Conservation (phyloP, 768 basidiomycete genomes). For the Podaxis sp. region DNA sequence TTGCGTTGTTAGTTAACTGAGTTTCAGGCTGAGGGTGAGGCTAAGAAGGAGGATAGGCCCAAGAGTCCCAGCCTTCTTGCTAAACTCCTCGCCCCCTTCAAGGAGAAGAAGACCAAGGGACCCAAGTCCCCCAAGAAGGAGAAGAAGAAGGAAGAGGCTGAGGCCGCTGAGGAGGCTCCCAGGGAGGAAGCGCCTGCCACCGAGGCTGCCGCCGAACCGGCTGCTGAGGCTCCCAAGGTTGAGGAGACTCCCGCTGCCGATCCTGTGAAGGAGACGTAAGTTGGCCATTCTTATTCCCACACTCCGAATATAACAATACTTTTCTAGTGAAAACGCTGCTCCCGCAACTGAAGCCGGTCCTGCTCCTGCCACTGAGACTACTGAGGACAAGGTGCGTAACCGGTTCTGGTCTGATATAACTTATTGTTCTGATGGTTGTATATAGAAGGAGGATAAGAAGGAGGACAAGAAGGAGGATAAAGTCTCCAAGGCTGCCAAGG, state of each 20-base stretch:
- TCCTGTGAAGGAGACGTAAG: constrained; percentile 73
- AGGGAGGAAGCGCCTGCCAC: constrained; percentile 48
- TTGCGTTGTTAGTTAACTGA: constrained; percentile 14
- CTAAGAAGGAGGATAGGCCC: constrained; percentile 78
- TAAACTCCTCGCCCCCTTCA: constrained; percentile 81
- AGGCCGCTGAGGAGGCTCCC: constrained; percentile 43
- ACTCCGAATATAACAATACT: constrained; percentile 1
- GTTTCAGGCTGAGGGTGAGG: constrained; percentile 45
- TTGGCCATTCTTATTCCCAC: constrained; percentile 14
- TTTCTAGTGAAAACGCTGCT: constrained; percentile 31
- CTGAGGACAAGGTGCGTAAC: constrained; percentile 62
- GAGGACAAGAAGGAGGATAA: constrained; percentile 49
- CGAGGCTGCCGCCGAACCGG: constrained; percentile 36
- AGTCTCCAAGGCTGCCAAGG: constrained; percentile 54
- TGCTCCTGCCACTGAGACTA: constrained; percentile 48
- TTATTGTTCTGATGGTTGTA: not conserved
- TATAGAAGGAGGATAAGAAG: constrained; percentile 38
- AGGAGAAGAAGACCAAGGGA: constrained; percentile 68
- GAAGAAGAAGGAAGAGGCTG: constrained; percentile 76
- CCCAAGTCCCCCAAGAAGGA: constrained; percentile 81
- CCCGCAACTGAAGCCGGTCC: constrained; percentile 38
- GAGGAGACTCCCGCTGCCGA: constrained; percentile 50
- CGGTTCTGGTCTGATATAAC: not conserved
- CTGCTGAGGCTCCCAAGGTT: constrained; percentile 40
- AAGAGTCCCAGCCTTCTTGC: constrained; percentile 77